Percentiles rank a stretch among this genome's conserved stretches.
phyloP scores from a whole-genome alignment of 2,329 filamentous ascomycete genomes.

The Xylaria sp. region DNA sequence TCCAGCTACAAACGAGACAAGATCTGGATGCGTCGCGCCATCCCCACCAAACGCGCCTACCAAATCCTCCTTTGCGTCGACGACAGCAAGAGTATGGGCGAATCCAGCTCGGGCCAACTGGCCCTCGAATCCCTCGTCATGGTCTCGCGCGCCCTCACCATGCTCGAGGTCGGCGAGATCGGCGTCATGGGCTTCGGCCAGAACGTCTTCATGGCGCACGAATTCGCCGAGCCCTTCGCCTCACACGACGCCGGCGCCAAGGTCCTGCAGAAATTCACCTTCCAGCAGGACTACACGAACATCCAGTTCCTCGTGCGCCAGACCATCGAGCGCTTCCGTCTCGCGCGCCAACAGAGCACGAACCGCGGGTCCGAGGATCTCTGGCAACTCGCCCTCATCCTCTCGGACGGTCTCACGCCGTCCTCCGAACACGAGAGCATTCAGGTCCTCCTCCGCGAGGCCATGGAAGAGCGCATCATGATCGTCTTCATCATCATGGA shows the following conservation, averaged over 20 bases:
- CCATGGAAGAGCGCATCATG: conserved; percentile 92
- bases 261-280: conserved; percentile 78
- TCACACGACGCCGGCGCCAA: conserved; percentile 72
- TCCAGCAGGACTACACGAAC: conserved; percentile 80
- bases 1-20: conserved; percentile 98
- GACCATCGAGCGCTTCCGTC: conserved; percentile 75
- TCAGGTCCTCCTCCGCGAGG: conserved; percentile 74
- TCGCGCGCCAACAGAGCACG: conserved; percentile 59
- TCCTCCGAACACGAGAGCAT: conserved; percentile 75
- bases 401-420: conserved; percentile 90
- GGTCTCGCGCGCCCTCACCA: conserved; percentile 76
- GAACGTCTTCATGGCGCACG: conserved; percentile 77
- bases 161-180: conserved; percentile 94
- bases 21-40: conserved; percentile 95
- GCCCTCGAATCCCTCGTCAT: conserved; percentile 94
- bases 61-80: conserved; percentile 97
- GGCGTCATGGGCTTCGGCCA: conserved; percentile 85
- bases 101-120: conserved; percentile 66
- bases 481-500: conserved; percentile 97
- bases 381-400: conserved; percentile 91
- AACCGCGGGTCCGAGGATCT: conserved; percentile 59
- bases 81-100: conserved; percentile 90
- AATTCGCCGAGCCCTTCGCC: conserved; percentile 75
- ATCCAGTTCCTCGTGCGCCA: conserved; percentile 71
- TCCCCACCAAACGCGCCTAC: conserved; percentile 90